Evolutionary conservation across 1,284 basidiomycete species (phyloP).

Genomic region (Tilletiaria anomala): DNA sequence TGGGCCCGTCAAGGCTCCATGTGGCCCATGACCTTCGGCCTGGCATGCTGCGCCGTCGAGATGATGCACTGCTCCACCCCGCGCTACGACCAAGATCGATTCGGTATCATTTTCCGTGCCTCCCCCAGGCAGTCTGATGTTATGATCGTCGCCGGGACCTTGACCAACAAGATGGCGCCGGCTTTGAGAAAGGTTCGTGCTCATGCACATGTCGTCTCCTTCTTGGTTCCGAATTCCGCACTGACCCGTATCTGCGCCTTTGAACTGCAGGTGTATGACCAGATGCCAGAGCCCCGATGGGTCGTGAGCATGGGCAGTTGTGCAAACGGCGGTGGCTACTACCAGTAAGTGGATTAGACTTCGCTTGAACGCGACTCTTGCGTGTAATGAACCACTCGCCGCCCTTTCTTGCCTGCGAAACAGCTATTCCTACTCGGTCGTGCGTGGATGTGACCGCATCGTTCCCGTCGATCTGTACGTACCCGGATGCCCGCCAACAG

Average conservation of each 20-base stretch:
- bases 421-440: slow-evolving; percentile 96
- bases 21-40: slow-evolving; percentile 99
- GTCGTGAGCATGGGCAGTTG: slow-evolving; percentile 99
- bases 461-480: slow-evolving; percentile 89
- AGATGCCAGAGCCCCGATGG: slow-evolving; percentile 49
- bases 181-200: slow-evolving; percentile 46
- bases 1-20: slow-evolving; percentile 96
- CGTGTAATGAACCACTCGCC: slow-evolving; percentile 7
- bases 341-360: too few species aligned
- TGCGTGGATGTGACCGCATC: slow-evolving; percentile 96
- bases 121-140: slow-evolving; percentile 94
- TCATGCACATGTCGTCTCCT: too few species aligned
- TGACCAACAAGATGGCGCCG: slow-evolving; percentile 99
- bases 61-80: slow-evolving; percentile 85
- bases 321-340: slow-evolving; percentile 96
- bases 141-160: slow-evolving; percentile 98
- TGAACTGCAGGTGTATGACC: slow-evolving; percentile 34
- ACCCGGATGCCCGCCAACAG: slow-evolving; percentile 73
- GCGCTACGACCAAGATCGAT: slow-evolving; percentile 93
- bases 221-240: too few species aligned
- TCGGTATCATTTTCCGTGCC: slow-evolving; percentile 96
- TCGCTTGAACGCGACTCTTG: too few species aligned
- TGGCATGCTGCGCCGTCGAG: slow-evolving; percentile 97
- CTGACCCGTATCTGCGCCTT: too few species aligned
- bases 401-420: not conserved